Base-by-base conservation (phyloP, 2,329 filamentous ascomycete species). In the Talaromyces sp. region DNA sequence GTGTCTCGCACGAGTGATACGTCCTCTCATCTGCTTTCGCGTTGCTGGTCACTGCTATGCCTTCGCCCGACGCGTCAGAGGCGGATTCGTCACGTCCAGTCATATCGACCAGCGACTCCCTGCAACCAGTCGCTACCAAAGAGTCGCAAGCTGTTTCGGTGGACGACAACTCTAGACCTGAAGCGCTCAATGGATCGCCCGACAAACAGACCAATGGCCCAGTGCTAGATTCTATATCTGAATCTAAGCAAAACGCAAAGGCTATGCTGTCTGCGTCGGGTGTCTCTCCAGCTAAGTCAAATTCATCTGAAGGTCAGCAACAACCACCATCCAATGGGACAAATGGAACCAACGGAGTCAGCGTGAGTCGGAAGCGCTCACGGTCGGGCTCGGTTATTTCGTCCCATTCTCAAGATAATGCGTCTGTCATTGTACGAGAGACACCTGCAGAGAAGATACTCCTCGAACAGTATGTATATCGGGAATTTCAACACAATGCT, bases 401-500 rank as follows among this genome's bases (percentile, higher is more conserved):
- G 8, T 74, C 82, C 24, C 71, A 77, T 3, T 70, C 73, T 7
- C 67, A 71, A 19, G 71, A 74, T 45, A 62, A 68, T 10, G 62
- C 75, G 43, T 74, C 67, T 54, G 75, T 71, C 67, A 78, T 70
- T 66, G 75, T 71, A 54, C 78, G 80, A 65, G 78, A 79, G 69
- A 81, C 80, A 9, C 76, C 76, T 24, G 74, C 72, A 45, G 75
- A 84, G 16, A 82, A 84, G 66, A 79, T 85, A 35, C 76, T 87
- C 41, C 79, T 90, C 43, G 83, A 89, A 60, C 83, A 87, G 71
- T 90, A 90, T 76, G 83, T 88, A 60, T 83, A 85, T 69, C 85
- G 87, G 71, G 88, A 91, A 71, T 81, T 88, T 52, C 72, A 86
- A 3, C 83, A 88, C 71, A 82, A 83, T 31, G 84, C 86, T 37